Evolutionary conservation across 345 rosid genomes (phyloP), one percentile per base, ranked within the genome.

Genomic region (Stellera chamaejasme): DNA sequence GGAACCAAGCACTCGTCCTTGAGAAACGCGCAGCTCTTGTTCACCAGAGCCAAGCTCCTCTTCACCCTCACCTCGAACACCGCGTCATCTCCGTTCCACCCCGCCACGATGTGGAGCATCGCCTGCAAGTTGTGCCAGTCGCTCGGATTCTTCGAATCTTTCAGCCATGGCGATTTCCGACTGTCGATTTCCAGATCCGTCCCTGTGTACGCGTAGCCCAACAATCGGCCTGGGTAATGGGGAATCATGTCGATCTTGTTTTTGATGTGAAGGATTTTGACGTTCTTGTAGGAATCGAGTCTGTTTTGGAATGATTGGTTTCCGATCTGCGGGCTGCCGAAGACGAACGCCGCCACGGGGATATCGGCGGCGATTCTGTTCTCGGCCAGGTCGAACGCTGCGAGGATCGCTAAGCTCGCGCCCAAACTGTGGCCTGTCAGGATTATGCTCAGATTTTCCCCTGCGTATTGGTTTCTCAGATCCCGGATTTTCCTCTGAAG

Each of bases 121-220:
- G 86, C 92, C 88, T 88, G 83, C 75, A 91, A 76, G 66, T 88
- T 88, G 58, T 91, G 98, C 96, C 98, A 88, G 16, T 88, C 92
- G 26, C 98, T 67, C 0, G 90, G 82, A 50, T 79, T 79, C 77
- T 59, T 77, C 13, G 98, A 53, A 6, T 76, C 82, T 66, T 76
- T 85, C 61, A 91, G 66, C 67, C 50, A 53, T 5, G 87, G 80
- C 5, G 95, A 88, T 64, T 82, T 88, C 72, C 85, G 70, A 0
- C 90, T 85, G 45, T 88, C 90, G 26, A 91, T 91, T 54, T 69
- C 82, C 13, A 82, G 73, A 66, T 85, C 77, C 1, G 27, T 65
- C 27, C 85, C 85, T 0, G 69, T 60, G 27, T 75, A 47, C 8
- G 28, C 77, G 55, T 85, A 91, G 52, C 95, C 90, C 58, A 85